Evolutionary conservation across 1,284 basidiomycete genomes (phyloP), one percentile per base, ranked within the genome.

Genomic region (Mycosarcoma maydis): DNA sequence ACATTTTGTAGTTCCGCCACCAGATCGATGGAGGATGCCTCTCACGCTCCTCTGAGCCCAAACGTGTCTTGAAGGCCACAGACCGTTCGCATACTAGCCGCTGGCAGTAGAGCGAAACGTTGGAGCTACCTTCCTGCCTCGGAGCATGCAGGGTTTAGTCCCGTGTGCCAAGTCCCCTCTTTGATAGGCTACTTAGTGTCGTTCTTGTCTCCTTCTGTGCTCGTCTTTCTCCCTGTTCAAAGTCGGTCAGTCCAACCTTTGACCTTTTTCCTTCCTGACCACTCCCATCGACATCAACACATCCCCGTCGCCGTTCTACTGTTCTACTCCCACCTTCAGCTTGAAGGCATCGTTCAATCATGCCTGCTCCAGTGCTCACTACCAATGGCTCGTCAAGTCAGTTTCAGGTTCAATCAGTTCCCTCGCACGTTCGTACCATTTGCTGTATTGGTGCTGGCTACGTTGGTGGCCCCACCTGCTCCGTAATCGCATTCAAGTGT

Each of bases 401-500:
- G 33, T 22, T 17, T n/a, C 20, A 49, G 19, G 17, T 65, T 26
- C 67, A 70, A 39, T 60, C 61, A 30, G 57, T 65, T 3, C 67
- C 67, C 16, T 34, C 57, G 14, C 67, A 57, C 19, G 62, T 71
- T 9, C 53, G 57, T n/a, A 55, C 49, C 36, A 84, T 84, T 51
- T 83, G 83, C 54, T 84, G 84, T 55, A 84, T 97, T 78, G 94
- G 94, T 82, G 94, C 94, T 83, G 94, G 94, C 82, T 96, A 96
- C 82, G 94, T 97, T 80, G 94, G 82, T 24, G 82, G 82, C 3
- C 81, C 81, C 10, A 97, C 94, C 38, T 97, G 94, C 83, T 90
- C 94, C 38, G 92, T 97, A 77, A 92, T 96, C 72, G 92, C 92
- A n/a, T 86, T 91, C 80, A 93, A 91, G 83, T 95, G 94, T 84